Base-by-base conservation (phyloP, 352 stramenopile genomes). In the Globisporangium cystogenes region DNA sequence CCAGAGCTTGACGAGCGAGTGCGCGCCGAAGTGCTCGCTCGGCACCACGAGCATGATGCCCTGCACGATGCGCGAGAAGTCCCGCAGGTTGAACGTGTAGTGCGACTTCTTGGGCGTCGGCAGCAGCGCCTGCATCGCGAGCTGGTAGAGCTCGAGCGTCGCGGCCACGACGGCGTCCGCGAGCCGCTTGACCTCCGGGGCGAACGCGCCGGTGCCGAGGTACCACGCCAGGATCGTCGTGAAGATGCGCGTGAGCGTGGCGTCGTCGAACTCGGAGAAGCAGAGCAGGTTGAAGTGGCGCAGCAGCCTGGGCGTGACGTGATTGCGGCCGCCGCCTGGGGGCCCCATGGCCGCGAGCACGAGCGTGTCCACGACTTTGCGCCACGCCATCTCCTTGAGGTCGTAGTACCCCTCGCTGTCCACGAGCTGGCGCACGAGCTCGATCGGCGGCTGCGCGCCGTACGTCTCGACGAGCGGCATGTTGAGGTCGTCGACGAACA, bases 41-140 rank as follows among this genome's bases (percentile, higher is more conserved):
- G 86, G 70, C 6, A 82, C 74, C 4, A 96, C 83, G 15, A 98
- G 70, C 72, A 98, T 92, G 26, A 98, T 87, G 27, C 93, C 93
- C 54, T 98, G 93, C 7, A 98, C 82, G 35, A 98, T 90, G 43
- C 92, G 72, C 33, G 82, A 90, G 52, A 98, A 98, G 61, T 98
- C 93, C 7, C 93, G 81, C 48, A 98, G 57, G 46, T 98, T 98
- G 68, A 98, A 98, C 16, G 93, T 98, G 70, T 98, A 98, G 70
- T 98, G 94, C 16, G 83, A 96, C 70, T 98, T 98, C 26, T 91
- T 89, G 0, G 94, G 94, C 14, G 94, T 98, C 26, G 93, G 92
- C 4, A 98, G 74, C 29, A 98, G 67, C 24, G 75, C 64, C 20
- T 74, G 69, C 71, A 96, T 96, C 3, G 81, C 69, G 10, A 81